Evolutionary conservation across 148 eudicot genomes (phyloP), one percentile per base, ranked within the genome.

Genomic region (Polygonum aviculare): DNA sequence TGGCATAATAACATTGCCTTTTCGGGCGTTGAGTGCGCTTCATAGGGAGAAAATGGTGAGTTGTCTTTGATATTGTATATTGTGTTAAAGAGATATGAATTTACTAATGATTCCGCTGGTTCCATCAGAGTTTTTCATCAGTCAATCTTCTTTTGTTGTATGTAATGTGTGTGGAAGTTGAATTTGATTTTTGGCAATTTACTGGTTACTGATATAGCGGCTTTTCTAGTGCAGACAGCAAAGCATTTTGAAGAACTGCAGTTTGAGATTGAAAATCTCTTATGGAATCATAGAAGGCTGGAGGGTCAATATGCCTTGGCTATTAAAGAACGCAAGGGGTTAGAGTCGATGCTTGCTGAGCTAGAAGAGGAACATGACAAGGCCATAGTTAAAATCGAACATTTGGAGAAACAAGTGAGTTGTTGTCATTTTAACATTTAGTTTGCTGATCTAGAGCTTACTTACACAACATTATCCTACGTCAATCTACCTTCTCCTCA

Each of bases 351-450:
- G 86, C 79, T 91, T 76, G 79, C 82, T 72, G 95, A 94, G 80
- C 74, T 91, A 78, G 98, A 91, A 84, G 90, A 87, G 21, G 93
- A 94, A 77, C 97, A 94, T 67, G 95, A 90, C 40, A 83, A 85
- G 77, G 91, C 98, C 59, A 87, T 91, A 74, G 63, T 54, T 45
- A 90, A 87, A 84, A 86, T 94, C 38, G 88, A 94, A 80, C 81
- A 75, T 39, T 83, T 94, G 69, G 90, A 91, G 84, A 77, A 75
- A 38, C 83, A 91, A 93, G 98, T 94, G 52, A 80, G 76, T n/a
- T 39, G 10, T 41, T 60, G 9, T 0, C 16, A 39, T 60, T 12
- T 48, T 54, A 45, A 14, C 41, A 45, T 70, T 36, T 70, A 10
- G 12, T 74, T 48, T 75, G 18, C 41, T 36, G 21, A 15, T 12